Percentiles rank a stretch among this genome's conserved stretches.
These are phyloP conservation scores for Colletotrichum eremochloae DNA, from an alignment of 2,329 filamentous ascomycete genomes.

Conservation along the genomic window DNA sequence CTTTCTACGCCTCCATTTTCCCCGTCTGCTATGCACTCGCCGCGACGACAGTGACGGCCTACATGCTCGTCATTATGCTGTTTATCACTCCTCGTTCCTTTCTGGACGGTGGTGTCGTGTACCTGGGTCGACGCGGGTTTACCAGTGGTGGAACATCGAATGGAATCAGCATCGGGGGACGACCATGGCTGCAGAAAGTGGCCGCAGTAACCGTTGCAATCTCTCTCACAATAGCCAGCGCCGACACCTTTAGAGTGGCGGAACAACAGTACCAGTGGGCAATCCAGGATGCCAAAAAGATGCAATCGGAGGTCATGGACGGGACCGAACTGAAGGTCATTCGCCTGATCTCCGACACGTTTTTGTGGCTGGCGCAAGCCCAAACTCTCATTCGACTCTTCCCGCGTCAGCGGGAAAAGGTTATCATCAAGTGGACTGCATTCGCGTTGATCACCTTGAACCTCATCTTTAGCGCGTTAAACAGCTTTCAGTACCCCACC, in stretches of 20 bases:
- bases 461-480: constrained; percentile 89
- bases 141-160: constrained; percentile 86
- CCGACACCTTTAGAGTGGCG: constrained; percentile 89
- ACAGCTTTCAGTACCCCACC: constrained; percentile 78
- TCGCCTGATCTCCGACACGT: constrained; percentile 93
- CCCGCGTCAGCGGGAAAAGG: constrained; percentile 95
- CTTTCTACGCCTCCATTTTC: constrained; percentile 94
- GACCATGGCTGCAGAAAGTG: constrained; percentile 93
- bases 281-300: constrained; percentile 80
- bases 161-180: constrained; percentile 87
- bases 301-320: constrained; percentile 85
- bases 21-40: constrained; percentile 95
- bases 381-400: constrained; percentile 97
- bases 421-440: constrained; percentile 98
- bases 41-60: constrained; percentile 90
- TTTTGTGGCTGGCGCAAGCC: constrained; percentile 96
- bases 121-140: constrained; percentile 84
- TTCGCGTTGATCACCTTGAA: constrained; percentile 94
- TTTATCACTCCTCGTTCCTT: constrained; percentile 96
- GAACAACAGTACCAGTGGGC: constrained; percentile 84
- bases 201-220: constrained; percentile 81
- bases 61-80: constrained; percentile 93
- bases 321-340: constrained; percentile 90
- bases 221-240: constrained; percentile 92
- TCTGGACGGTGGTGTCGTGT: constrained; percentile 85